These are phyloP conservation scores for Beauveria bassiana DNA, from an alignment of 2,329 filamentous ascomycete species.

Conservation along the genomic window DNA sequence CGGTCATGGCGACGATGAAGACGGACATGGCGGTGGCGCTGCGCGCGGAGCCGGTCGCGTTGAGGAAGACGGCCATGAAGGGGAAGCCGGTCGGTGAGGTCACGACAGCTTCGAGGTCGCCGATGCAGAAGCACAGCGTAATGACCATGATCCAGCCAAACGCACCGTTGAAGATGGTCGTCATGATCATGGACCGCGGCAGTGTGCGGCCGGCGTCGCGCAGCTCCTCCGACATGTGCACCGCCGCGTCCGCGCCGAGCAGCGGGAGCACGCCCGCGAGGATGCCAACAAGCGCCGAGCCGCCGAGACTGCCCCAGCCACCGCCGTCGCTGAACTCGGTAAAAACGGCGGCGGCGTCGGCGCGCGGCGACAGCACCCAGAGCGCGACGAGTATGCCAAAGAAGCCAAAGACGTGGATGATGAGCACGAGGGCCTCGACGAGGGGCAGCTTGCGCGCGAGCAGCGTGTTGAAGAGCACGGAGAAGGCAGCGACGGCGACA, in stretches of 20 bases:
- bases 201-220: conserved; percentile 23
- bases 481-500: conserved; percentile 32
- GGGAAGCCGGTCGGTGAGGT: conserved; percentile 19
- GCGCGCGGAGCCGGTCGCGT: conserved; percentile 16
- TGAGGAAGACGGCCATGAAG: conserved; percentile 23
- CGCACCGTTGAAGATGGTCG: conserved; percentile 24
- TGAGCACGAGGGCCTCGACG: conserved; percentile 35
- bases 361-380: conserved; percentile 25
- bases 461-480: conserved; percentile 36
- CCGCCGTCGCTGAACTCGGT: conserved; percentile 24
- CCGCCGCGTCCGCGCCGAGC: conserved; percentile 23
- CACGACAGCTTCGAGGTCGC: conserved; percentile 19
- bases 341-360: conserved; percentile 20
- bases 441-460: conserved; percentile 31
- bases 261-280: conserved; percentile 28
- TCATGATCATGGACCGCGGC: conserved; percentile 25
- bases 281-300: conserved; percentile 31
- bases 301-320: conserved; percentile 24
- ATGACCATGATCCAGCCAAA: conserved; percentile 28
- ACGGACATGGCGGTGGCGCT: conserved; percentile 20
- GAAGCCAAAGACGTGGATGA: conserved; percentile 27
- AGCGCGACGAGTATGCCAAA: conserved; percentile 30
- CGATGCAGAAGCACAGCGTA: conserved; percentile 26
- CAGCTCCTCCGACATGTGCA: conserved; percentile 30
- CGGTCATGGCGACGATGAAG: conserved; percentile 20